Percentiles rank a stretch among this genome's conserved stretches.
Conservation (phyloP, 2,329 filamentous ascomycete genomes). For the Mycosphaerella arachidis region DNA sequence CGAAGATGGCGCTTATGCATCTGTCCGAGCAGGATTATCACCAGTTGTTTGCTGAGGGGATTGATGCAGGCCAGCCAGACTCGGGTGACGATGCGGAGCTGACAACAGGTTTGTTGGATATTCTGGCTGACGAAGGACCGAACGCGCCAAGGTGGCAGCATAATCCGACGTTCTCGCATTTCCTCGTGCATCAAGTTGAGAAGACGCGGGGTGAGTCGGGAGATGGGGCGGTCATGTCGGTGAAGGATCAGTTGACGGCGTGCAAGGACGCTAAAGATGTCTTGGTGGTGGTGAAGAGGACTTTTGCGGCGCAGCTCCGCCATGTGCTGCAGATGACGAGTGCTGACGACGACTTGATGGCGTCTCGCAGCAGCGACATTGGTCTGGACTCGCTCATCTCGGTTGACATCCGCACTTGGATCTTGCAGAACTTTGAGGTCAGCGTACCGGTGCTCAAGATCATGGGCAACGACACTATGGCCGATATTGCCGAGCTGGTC, state of each 20-base stretch:
- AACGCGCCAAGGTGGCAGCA: not conserved
- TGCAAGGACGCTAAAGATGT: not conserved
- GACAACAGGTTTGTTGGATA: slow-evolving; percentile 21
- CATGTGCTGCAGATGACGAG: slow-evolving; percentile 4
- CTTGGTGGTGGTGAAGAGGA: not conserved
- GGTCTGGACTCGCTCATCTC: slow-evolving; percentile 37
- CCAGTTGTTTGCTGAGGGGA: slow-evolving; percentile 49
- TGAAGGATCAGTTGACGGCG: slow-evolving; percentile 3
- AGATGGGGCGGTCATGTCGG: not conserved
- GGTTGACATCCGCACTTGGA: slow-evolving; percentile 44
- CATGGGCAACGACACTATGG: slow-evolving; percentile 19
- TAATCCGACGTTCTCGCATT: slow-evolving; percentile 1
- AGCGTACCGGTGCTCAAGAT: slow-evolving; percentile 47
- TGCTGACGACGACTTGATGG: not conserved
- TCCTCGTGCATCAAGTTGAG: not conserved
- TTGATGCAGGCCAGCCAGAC: slow-evolving; percentile 36
- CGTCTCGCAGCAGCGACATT: slow-evolving; percentile 23
- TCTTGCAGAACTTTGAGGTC: slow-evolving; percentile 39
- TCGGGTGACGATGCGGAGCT: slow-evolving; percentile 19
- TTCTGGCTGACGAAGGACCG: not conserved
- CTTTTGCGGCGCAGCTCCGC: not conserved
- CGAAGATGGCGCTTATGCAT: not conserved
- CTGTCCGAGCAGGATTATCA: slow-evolving; percentile 50
- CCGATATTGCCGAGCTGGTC: not conserved
- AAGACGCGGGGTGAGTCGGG: not conserved